Evolutionary conservation across 2,329 filamentous ascomycete genomes (phyloP).

Genomic region (Macroventuria anomochaeta): DNA sequence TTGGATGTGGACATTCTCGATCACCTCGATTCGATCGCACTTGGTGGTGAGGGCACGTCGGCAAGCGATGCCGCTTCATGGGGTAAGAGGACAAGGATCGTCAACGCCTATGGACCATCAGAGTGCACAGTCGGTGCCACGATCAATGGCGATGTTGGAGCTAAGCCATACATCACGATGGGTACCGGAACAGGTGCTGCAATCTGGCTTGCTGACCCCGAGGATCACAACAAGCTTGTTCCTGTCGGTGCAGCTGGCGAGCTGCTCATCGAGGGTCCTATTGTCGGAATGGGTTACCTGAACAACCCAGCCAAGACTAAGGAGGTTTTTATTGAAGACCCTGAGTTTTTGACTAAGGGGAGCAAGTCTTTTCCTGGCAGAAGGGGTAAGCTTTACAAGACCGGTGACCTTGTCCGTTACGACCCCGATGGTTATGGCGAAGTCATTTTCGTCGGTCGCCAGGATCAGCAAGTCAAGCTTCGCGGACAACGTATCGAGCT

Average conservation of each 20-base stretch:
- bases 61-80: conserved; percentile 53
- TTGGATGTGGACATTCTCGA: conserved; percentile 48
- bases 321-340: conserved; percentile 57
- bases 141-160: conserved; percentile 39
- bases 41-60: conserved; percentile 49
- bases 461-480: conserved; percentile 51
- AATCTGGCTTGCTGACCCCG: conserved; percentile 52
- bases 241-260: conserved; percentile 55
- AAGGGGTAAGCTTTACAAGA: conserved; percentile 55
- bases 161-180: conserved; percentile 46
- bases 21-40: conserved; percentile 53
- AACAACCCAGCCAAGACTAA: conserved; percentile 47
- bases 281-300: conserved; percentile 49
- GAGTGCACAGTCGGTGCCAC: conserved; percentile 47
- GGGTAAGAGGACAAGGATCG: conserved; percentile 42
- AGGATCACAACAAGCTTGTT: conserved; percentile 46
- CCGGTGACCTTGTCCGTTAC: conserved; percentile 55
- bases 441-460: conserved; percentile 46
- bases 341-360: conserved; percentile 66
- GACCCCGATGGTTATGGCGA: conserved; percentile 52
- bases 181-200: conserved; percentile 44
- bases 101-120: conserved; percentile 47
- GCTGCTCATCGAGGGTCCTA: conserved; percentile 66
- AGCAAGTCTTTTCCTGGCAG: conserved; percentile 59
- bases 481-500: conserved; percentile 51